These are phyloP conservation scores for Ustilago tritici DNA, from an alignment of 1,284 basidiomycete species.

Conservation along the genomic window DNA sequence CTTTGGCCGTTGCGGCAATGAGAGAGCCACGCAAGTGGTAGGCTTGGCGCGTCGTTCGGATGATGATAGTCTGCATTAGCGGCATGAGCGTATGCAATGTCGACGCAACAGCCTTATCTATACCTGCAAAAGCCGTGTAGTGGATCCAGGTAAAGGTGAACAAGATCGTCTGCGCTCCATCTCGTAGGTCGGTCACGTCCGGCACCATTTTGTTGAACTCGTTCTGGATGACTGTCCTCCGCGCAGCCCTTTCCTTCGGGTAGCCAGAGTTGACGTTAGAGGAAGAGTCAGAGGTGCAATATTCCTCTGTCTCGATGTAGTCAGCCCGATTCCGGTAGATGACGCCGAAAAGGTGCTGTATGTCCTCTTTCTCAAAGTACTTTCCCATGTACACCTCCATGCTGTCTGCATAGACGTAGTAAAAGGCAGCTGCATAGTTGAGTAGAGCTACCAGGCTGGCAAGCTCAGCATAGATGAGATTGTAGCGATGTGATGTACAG, in stretches of 20 bases:
- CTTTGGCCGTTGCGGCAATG: neutral
- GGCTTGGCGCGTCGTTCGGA: constrained; percentile 13
- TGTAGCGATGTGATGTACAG: neutral
- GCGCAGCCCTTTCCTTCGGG: neutral
- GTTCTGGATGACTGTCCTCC: neutral
- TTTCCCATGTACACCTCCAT: constrained; percentile 17
- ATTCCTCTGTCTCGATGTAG: constrained; percentile 31
- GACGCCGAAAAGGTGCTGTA: constrained; percentile 3
- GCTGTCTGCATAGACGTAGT: constrained; percentile 5
- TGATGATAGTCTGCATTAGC: constrained; percentile 25
- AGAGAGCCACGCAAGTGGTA: constrained; percentile 2
- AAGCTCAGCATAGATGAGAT: constrained; percentile 16
- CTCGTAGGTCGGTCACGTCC: constrained; percentile 26
- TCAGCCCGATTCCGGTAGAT: constrained; percentile 11
- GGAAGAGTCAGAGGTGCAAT: constrained; percentile 1
- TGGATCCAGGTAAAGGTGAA: constrained; percentile 40
- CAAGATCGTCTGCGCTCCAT: constrained; percentile 30
- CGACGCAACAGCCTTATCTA: neutral
- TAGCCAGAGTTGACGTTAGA: neutral
- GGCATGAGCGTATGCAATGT: constrained; percentile 28
- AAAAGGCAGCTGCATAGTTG: constrained; percentile 33
- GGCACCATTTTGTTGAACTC: constrained; percentile 7
- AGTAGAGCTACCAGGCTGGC: constrained; percentile 26
- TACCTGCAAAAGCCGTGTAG: constrained; percentile 17
- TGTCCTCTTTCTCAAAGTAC: neutral